Conservation (phyloP, 1,139 yeast species). For the Saccharomyces hybrid region DNA sequence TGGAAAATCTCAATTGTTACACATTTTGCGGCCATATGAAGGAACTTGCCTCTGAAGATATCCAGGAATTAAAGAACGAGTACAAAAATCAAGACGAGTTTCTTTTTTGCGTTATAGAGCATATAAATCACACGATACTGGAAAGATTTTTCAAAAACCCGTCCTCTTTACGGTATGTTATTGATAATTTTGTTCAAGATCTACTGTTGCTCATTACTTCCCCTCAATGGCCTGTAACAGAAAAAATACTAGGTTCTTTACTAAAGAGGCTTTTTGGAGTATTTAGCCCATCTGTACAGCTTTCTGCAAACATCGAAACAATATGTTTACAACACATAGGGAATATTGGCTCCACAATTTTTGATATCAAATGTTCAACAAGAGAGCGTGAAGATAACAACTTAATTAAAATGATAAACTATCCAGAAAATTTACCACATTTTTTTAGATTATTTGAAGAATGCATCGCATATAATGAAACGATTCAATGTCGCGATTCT, state of each 20-base stretch:
- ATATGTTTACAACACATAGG: conserved; percentile 52
- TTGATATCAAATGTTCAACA: conserved; percentile 27
- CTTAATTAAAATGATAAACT: conserved; percentile 19
- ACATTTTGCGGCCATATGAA: conserved; percentile 6
- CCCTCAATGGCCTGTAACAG: conserved; percentile 61
- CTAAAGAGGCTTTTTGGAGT: conserved; percentile 38
- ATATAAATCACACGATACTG: conserved; percentile 38
- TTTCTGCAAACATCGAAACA: conserved; percentile 39
- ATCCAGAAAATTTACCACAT: conserved; percentile 18
- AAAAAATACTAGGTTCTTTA: conserved; percentile 40
- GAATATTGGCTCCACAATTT: conserved; percentile 44
- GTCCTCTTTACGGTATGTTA: conserved; percentile 29
- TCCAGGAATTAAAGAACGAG: not conserved
- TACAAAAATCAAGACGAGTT: conserved; percentile 10
- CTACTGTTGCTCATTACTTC: conserved; percentile 40
- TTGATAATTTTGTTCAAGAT: conserved; percentile 53
- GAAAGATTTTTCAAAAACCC: conserved; percentile 32
- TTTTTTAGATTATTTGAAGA: conserved; percentile 12
- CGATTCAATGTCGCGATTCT: not conserved
- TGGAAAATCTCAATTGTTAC: conserved; percentile 19
- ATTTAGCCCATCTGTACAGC: conserved; percentile 31
- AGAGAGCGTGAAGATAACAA: conserved; percentile 14
- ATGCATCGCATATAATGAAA: conserved; percentile 10
- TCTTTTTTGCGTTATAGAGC: conserved; percentile 24
- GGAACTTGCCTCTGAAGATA: conserved; percentile 1